A percentile compares a stretch with the other conserved stretches of the same genome.
Evolutionary conservation across 768 basidiomycete genomes (phyloP).

Genomic region (Leccinum incarnatum): DNA sequence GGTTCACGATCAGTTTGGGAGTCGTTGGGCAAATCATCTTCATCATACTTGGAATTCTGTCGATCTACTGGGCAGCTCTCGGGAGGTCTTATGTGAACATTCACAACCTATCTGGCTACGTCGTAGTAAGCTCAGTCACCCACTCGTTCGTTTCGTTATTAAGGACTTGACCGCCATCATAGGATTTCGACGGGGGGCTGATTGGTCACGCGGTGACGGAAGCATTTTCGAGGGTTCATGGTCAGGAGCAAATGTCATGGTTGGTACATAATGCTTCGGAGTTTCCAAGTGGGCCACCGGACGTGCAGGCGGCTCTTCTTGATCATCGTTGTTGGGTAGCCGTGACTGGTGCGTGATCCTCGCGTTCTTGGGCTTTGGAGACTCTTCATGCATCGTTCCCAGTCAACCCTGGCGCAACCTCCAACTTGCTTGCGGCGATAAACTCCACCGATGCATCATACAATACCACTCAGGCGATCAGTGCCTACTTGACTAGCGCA

Average conservation of each 20-base stretch:
- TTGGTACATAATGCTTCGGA: conserved; percentile 35
- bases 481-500: conserved; percentile 45
- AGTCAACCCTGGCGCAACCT: conserved; percentile 44
- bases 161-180: neutral
- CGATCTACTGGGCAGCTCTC: conserved; percentile 62
- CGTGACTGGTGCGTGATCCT: conserved; percentile 43
- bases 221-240: conserved; percentile 33
- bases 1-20: conserved; percentile 40
- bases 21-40: conserved; percentile 38
- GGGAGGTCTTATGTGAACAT: conserved; percentile 41
- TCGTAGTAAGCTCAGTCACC: conserved; percentile 43
- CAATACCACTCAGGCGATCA: conserved; percentile 48
- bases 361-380: neutral
- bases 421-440: conserved; percentile 37
- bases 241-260: conserved; percentile 45
- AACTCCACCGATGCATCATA: conserved; percentile 42
- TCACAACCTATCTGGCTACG: conserved; percentile 49
- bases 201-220: conserved; percentile 47
- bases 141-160: neutral
- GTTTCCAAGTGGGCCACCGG: conserved; percentile 45
- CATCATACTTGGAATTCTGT: conserved; percentile 47
- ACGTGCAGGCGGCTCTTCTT: conserved; percentile 44
- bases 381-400: neutral
- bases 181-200: conserved; percentile 62
- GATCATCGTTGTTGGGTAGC: conserved; percentile 55